Base-by-base conservation (phyloP, 805 yeast species). In the Trichomonascus vanleenenianus region DNA sequence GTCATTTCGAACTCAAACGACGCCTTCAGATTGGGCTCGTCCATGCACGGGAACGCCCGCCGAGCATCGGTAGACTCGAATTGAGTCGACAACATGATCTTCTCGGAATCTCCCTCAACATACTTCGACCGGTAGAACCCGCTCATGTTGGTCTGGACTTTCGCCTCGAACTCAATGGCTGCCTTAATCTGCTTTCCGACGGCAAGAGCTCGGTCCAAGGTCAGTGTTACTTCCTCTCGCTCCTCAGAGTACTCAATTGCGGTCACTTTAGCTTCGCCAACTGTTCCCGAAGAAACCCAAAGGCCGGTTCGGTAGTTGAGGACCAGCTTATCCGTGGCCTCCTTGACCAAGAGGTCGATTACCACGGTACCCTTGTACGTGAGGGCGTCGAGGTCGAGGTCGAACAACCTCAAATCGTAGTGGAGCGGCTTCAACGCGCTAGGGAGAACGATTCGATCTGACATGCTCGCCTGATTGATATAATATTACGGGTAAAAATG, bases 31-130 rank as follows among this genome's bases (percentile, higher is more conserved):
- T 84, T 78, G 18, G 95, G 94, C 62, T 84, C 93, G 64, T 85
- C 95, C 57, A 81, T 83, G 59, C 84, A 83, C 30, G 95, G 95
- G 73, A 85, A 85, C 8, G 93, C 93, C 57, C 87, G 75, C 57
- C 95, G 78, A 55, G 91, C 85, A 60, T 85, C 93, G 16, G 91
- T 82, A 19, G 94, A 81, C 67, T 85, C 94, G 78, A 85, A 81
- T 65, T 85, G 95, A 39, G 94, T 83, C 39, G 89, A 81, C 38
- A 87, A 85, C 74, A 84, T 72, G 62, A 81, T 81, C 58, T 79
- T 81, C 48, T 72, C 70, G 18, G 86, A 84, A 51, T 81, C 72
- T 49, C 73, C 71, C 46, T 71, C 73, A 52, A 62, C 63, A 62
- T 83, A 83, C 36, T 78, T 67, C 15, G 87, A 81, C 56, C 85